Percentiles rank a stretch among this genome's conserved stretches.
Evolutionary conservation across 352 stramenopile genomes (phyloP).

Genomic region (Pythium biforme): DNA sequence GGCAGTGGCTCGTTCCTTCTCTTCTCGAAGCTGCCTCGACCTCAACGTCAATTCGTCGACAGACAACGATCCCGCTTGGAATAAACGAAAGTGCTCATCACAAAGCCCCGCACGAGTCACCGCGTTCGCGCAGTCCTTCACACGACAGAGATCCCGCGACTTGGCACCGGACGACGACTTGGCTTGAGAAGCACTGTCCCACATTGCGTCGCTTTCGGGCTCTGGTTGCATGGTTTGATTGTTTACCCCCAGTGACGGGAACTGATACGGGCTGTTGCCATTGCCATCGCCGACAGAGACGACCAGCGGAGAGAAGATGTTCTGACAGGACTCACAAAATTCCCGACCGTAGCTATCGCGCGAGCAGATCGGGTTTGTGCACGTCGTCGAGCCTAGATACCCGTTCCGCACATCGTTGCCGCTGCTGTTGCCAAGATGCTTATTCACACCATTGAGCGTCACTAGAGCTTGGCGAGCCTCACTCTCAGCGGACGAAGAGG

Average conservation of each 20-base stretch:
- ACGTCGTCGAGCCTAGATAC: conserved; percentile 28
- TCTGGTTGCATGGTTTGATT: conserved; percentile 22
- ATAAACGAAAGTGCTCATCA: conserved; percentile 43
- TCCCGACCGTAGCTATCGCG: conserved; percentile 52
- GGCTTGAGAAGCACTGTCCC: conserved; percentile 15
- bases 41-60: conserved; percentile 60
- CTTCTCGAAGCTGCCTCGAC: conserved; percentile 32
- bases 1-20: conserved; percentile 19
- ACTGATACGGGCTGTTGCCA: conserved; percentile 25
- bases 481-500: conserved; percentile 20
- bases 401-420: conserved; percentile 4
- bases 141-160: conserved; percentile 36
- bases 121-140: conserved; percentile 34
- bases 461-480: conserved; percentile 21
- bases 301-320: conserved; percentile 52
- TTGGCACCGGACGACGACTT: conserved; percentile 16
- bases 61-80: conserved; percentile 48
- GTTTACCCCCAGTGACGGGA: conserved; percentile 14
- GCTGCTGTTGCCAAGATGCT: conserved; percentile 2
- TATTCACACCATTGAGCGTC: conserved; percentile 14
- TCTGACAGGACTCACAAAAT: conserved; percentile 62
- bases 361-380: conserved; percentile 59
- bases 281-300: conserved; percentile 39
- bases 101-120: conserved; percentile 42
- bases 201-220: conserved; percentile 27